A percentile compares a stretch with the other conserved stretches of the same genome.
Evolutionary conservation across 2,329 filamentous ascomycete species (phyloP).

Genomic region (Curvularia lunata): DNA sequence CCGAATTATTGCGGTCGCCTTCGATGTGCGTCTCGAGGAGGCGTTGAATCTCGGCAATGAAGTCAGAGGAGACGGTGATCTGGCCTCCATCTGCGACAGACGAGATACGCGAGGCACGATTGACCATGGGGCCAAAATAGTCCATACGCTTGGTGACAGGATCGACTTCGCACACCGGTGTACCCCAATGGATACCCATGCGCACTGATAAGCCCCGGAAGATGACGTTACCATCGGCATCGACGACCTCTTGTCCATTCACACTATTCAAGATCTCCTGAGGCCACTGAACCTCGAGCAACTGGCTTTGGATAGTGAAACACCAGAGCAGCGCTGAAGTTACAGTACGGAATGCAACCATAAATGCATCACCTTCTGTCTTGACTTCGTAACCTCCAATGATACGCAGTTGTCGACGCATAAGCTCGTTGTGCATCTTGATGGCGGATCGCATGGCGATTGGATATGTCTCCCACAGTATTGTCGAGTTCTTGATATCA

Average conservation of each 20-base stretch:
- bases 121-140: constrained; percentile 99
- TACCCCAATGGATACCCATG: constrained; percentile 97
- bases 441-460: constrained; percentile 96
- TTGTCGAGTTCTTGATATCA: constrained; percentile 98
- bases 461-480: constrained; percentile 93
- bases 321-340: constrained; percentile 95
- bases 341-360: constrained; percentile 97
- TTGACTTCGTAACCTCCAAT: constrained; percentile 99
- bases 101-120: constrained; percentile 92
- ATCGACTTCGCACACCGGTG: constrained; percentile 92
- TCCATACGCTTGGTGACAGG: constrained; percentile 98
- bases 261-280: constrained; percentile 87
- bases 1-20: constrained; percentile 72
- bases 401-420: constrained; percentile 88
- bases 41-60: constrained; percentile 93
- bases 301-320: constrained; percentile 87
- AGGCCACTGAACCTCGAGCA: constrained; percentile 91
- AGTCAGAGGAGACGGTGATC: constrained; percentile 95
- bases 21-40: constrained; percentile 90
- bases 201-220: constrained; percentile 93
- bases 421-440: constrained; percentile 95
- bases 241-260: constrained; percentile 80
- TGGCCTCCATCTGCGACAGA: constrained; percentile 95
- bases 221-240: constrained; percentile 85
- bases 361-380: constrained; percentile 98